Evolutionary conservation across 2,329 filamentous ascomycete genomes (phyloP), one percentile per base, ranked within the genome.

Genomic region (Mycosphaerella sp.): DNA sequence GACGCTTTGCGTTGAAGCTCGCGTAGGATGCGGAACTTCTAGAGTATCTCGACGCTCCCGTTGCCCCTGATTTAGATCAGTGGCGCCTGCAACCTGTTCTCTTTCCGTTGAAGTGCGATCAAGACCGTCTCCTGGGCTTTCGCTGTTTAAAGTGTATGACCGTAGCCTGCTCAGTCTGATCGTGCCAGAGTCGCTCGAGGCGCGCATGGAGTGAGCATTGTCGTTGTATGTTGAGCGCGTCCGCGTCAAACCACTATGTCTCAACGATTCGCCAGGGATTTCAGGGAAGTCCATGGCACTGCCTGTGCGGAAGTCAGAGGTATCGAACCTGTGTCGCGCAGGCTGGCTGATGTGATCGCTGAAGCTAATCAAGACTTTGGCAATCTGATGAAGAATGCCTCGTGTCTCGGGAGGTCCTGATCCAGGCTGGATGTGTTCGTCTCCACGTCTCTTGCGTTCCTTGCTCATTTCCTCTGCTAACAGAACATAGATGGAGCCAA

Each of bases 401-500:
- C 37, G 42, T 8, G 27, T 37, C 30, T 49, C 41, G 1, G 35
- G 17, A 12, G 34, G 18, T 32, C 35, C 44, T 47, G 44, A 47
- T 8, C 39, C 47, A 4, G 52, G 44, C 14, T 45, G 35, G 35
- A 41, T 17, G 55, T 25, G 27, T 52, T 58, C 12, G 57, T 59
- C 3, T 52, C 53, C 13, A 28, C 37, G 41, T 16, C 42, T 16
- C 37, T 28, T 50, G 36, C 56, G 57, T 34, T 59, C 60, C 34
- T 51, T 45, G 13, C 57, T 56, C 16, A 61, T 56, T 10, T 59
- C 59, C 8, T 65, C 65, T 49, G 72, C 72, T 0, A 80, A 59
- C 4, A 78, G 65, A 8, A 84, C 61, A 47, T 81, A 82, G 0
- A 84, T 59, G 0, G 82, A 84, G 0, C 81, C 80, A 0, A 82